These are phyloP conservation scores for Pterula multifida DNA, from an alignment of 1,284 basidiomycete species.

Conservation along the genomic window DNA sequence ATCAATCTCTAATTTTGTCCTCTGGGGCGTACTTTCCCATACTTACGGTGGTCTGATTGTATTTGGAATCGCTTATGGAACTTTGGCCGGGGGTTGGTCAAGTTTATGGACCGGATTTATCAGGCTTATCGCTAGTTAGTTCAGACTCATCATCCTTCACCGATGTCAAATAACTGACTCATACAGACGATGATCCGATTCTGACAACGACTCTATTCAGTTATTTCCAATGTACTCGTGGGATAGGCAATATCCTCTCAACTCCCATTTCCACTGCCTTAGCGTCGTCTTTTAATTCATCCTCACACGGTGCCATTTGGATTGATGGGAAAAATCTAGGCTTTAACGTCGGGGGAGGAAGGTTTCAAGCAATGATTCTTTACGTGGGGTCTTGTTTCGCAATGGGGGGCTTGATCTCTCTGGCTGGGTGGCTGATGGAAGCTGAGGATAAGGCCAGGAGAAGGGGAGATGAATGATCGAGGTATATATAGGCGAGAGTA, in stretches of 20 bases:
- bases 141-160: background rate
- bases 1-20: constrained; percentile 21
- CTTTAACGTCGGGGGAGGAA: constrained; percentile 21
- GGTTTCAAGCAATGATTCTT: constrained; percentile 22
- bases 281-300: constrained; percentile 1
- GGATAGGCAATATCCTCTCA: constrained; percentile 28
- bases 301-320: background rate
- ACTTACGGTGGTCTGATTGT: constrained; percentile 20
- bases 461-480: no score
- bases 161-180: background rate
- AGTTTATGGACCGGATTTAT: constrained; percentile 23
- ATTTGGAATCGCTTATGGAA: constrained; percentile 23
- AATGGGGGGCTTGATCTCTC: constrained; percentile 17
- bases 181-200: constrained; percentile 22
- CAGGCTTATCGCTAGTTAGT: constrained; percentile 18
- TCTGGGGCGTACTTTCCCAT: constrained; percentile 26
- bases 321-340: constrained; percentile 10
- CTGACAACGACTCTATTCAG: constrained; percentile 24
- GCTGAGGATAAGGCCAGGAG: background rate
- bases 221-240: constrained; percentile 23
- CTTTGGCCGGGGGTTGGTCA: constrained; percentile 24
- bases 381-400: constrained; percentile 26
- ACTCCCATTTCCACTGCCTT: constrained; percentile 27
- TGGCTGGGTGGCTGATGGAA: constrained; percentile 14
- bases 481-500: no score